phyloP scores from a whole-genome alignment of 768 basidiomycete genomes.

The Peribolospora baueri region DNA sequence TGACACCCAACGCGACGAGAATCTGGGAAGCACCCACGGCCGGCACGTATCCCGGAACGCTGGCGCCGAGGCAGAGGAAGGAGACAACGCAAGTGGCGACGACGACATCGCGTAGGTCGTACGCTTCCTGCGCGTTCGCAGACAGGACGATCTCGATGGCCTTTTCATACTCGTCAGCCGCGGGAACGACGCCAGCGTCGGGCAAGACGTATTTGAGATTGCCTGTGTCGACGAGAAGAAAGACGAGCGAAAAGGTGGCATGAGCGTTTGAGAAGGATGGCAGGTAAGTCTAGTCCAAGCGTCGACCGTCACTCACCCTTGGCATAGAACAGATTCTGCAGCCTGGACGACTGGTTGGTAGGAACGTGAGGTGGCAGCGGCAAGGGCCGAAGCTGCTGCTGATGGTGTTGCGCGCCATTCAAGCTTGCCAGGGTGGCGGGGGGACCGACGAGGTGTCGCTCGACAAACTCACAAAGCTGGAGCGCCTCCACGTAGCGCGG shows the following conservation, averaged over 20 bases:
- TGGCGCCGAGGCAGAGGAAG: neutral
- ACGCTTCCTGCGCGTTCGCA: neutral
- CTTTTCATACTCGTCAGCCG: constrained; percentile 21
- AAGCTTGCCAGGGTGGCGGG: neutral
- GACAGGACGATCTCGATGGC: constrained; percentile 26
- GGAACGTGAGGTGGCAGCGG: constrained; percentile 13
- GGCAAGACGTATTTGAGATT: constrained; percentile 12
- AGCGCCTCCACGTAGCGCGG: constrained; percentile 19
- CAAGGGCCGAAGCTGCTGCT: constrained; percentile 2
- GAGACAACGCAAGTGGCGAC: neutral
- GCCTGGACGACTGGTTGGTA: constrained; percentile 21
- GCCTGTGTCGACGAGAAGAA: neutral
- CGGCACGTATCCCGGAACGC: neutral
- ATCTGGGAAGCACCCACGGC: neutral
- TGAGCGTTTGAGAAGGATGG: too few relatives aligned
- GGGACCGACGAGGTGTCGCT: constrained; percentile 12
- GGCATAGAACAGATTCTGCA: constrained; percentile 26
- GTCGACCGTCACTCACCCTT: neutral
- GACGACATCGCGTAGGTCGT: neutral
- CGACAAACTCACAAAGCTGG: constrained; percentile 19
- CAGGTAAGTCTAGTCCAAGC: too few relatives aligned
- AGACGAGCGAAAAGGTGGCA: constrained; percentile 19
- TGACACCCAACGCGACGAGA: too few relatives aligned
- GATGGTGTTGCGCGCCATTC: constrained; percentile 7
- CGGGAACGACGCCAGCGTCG: constrained; percentile 14